These are phyloP conservation scores for Pseudogymnoascus verrucosus DNA, from an alignment of 2,329 filamentous ascomycete genomes.

Conservation along the genomic window DNA sequence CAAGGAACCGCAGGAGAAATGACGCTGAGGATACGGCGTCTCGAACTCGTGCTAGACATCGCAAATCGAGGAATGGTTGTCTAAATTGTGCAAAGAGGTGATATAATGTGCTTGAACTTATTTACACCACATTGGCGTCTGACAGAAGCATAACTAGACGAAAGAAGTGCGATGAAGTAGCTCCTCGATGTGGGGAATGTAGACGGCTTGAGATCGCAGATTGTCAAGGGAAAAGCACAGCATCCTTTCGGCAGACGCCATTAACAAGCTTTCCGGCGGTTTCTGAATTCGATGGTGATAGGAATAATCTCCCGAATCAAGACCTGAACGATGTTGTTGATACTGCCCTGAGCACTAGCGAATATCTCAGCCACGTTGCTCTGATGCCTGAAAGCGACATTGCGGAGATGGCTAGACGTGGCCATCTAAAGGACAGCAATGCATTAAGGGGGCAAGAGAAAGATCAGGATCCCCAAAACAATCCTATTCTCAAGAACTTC, in stretches of 20 bases:
- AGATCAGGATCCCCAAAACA: not conserved
- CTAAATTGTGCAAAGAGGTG: conserved; percentile 1
- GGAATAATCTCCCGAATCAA: not conserved
- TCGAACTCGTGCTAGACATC: not conserved
- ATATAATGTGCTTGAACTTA: not conserved
- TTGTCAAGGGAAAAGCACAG: not conserved
- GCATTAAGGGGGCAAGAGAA: not conserved
- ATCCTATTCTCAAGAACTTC: conserved; percentile 1
- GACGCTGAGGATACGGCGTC: not conserved
- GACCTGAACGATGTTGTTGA: not conserved
- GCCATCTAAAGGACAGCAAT: conserved; percentile 3
- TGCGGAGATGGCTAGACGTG: conserved; percentile 5
- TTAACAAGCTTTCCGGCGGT: not conserved
- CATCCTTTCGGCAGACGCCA: not conserved
- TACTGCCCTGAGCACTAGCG: not conserved
- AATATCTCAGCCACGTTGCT: conserved; percentile 1
- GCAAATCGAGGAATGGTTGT: conserved; percentile 7
- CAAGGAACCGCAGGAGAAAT: not conserved
- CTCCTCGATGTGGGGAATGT: conserved; percentile 9
- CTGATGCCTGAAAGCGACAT: not conserved
- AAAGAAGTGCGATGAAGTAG: conserved; percentile 10
- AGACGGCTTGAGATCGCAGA: not conserved
- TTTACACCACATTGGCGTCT: not conserved
- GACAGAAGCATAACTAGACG: not conserved
- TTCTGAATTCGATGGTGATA: not conserved